phyloP scores from a whole-genome alignment of 2,329 filamentous ascomycete genomes.

The Helicocarpus griseus region DNA sequence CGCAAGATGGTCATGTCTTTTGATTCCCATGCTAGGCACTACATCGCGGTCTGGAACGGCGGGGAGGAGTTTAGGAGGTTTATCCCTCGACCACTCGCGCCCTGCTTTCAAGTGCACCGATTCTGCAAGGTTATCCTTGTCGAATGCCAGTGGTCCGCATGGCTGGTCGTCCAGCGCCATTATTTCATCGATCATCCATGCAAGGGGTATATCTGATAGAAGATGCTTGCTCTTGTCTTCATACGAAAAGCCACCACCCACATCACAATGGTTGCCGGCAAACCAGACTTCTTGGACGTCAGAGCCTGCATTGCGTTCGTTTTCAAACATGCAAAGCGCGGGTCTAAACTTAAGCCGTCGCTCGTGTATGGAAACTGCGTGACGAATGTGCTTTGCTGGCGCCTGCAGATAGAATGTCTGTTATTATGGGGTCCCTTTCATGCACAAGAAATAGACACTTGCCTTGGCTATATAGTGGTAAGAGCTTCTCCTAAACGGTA shows the following conservation, averaged over 20 bases:
- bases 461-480: constrained; percentile 28
- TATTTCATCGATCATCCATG: constrained; percentile 46
- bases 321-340: constrained; percentile 31
- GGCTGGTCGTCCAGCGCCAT: constrained; percentile 14
- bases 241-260: constrained; percentile 45
- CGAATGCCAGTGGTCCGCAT: constrained; percentile 17
- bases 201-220: constrained; percentile 42
- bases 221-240: constrained; percentile 19
- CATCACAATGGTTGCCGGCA: constrained; percentile 44
- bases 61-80: too few species aligned
- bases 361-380: constrained; percentile 47
- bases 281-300: constrained; percentile 48
- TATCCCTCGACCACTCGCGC: background rate
- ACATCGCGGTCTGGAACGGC: background rate
- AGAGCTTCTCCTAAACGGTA: constrained; percentile 30
- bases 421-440: constrained; percentile 20
- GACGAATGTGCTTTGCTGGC: constrained; percentile 39
- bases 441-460: constrained; percentile 17
- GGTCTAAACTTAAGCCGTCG: constrained; percentile 48
- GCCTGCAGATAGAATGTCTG: constrained; percentile 15
- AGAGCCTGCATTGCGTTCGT: constrained; percentile 19
- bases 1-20: constrained; percentile 25
- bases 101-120: constrained; percentile 10
- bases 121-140: constrained; percentile 11
- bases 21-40: too few species aligned